These are phyloP conservation scores for Rhododendron griersonianum DNA, from an alignment of 148 eudicot species.

Conservation along the genomic window DNA sequence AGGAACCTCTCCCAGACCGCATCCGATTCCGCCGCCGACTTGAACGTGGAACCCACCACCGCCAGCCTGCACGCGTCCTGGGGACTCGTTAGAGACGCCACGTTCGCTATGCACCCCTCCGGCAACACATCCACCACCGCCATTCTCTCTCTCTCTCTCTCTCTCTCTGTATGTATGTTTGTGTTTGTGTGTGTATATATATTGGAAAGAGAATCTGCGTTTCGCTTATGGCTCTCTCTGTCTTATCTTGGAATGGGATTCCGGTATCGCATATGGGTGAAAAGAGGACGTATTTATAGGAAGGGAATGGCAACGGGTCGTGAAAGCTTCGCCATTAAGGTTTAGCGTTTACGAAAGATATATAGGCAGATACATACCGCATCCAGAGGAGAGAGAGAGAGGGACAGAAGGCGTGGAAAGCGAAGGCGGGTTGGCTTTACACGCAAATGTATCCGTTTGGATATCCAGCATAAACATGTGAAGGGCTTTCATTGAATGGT, in stretches of 20 bases:
- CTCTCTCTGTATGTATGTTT: neutral
- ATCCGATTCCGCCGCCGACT: constrained; percentile 26
- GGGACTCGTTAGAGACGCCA: constrained; percentile 21
- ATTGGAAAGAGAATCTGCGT: neutral
- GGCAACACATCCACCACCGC: constrained; percentile 12
- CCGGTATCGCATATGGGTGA: neutral
- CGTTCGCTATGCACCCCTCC: constrained; percentile 27
- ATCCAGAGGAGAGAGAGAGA: neutral
- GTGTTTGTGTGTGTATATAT: neutral
- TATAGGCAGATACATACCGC: neutral
- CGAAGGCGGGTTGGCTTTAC: neutral
- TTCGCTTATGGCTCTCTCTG: neutral
- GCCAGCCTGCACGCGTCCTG: constrained; percentile 32
- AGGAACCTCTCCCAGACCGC: constrained; percentile 35
- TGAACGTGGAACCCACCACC: constrained; percentile 15
- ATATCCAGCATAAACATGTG: too few species aligned
- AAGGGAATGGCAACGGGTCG: neutral
- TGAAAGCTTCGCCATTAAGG: neutral
- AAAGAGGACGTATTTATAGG: neutral
- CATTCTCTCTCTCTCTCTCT: neutral
- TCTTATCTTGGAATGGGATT: neutral
- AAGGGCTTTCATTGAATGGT: too few species aligned
- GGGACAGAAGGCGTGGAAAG: neutral
- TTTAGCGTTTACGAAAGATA: neutral
- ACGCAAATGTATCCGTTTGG: neutral